Conservation (phyloP, 2,329 filamentous ascomycete species). For the Berkeleyomyces basicola region DNA sequence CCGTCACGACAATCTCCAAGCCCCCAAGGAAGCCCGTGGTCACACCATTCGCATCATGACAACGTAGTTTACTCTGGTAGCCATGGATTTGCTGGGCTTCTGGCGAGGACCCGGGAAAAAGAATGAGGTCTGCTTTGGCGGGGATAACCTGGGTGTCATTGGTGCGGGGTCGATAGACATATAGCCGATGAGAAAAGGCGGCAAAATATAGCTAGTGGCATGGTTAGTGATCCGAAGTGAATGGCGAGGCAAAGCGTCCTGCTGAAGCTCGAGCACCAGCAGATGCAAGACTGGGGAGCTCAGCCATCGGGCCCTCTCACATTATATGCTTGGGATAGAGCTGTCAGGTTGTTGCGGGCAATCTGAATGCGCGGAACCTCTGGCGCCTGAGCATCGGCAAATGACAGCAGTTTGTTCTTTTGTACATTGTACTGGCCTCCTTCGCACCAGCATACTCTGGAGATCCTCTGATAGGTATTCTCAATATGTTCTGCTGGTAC, state of each 20-base stretch:
- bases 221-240: background rate
- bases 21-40: constrained; percentile 51
- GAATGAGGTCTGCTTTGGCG: constrained; percentile 30
- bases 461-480: too few species aligned
- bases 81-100: constrained; percentile 29
- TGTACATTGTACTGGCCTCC: background rate
- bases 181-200: constrained; percentile 39
- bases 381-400: background rate
- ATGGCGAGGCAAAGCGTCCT: background rate
- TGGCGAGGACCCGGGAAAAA: constrained; percentile 28
- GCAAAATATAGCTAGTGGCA: constrained; percentile 38
- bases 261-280: background rate
- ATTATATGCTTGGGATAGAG: constrained; percentile 40
- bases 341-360: constrained; percentile 39
- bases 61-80: constrained; percentile 31
- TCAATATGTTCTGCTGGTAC: background rate
- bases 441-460: background rate
- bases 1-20: constrained; percentile 50
- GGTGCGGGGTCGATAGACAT: constrained; percentile 36
- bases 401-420: background rate
- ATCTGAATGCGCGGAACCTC: constrained; percentile 18
- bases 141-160: constrained; percentile 32
- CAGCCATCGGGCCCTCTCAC: constrained; percentile 21
- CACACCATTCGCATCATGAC: constrained; percentile 54
- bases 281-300: too few species aligned